A percentile compares a stretch with the other conserved stretches of the same genome.
Conservation (phyloP, 805 yeast species). For the Danielia oregonensis region DNA sequence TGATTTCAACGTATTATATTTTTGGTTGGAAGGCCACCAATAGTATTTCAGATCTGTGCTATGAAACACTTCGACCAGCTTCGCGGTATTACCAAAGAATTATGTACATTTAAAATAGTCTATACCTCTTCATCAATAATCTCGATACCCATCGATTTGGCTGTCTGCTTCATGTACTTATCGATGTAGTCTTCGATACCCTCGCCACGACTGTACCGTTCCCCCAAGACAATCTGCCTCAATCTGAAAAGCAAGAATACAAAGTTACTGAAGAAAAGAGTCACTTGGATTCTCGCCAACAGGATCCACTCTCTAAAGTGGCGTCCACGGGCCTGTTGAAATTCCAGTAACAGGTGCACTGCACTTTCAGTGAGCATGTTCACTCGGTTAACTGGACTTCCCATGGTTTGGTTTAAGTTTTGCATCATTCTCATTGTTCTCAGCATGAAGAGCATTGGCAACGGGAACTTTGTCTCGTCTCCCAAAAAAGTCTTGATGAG, state of each 20-base stretch:
- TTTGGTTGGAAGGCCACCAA: neutral
- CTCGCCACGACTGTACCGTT: constrained; percentile 24
- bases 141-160: constrained; percentile 42
- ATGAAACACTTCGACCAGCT: too few species aligned
- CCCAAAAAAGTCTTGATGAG: constrained; percentile 52
- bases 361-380: constrained; percentile 61
- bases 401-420: constrained; percentile 59
- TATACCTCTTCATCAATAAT: too few species aligned
- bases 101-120: too few species aligned
- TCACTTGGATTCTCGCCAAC: constrained; percentile 18
- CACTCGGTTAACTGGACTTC: constrained; percentile 72
- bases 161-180: constrained; percentile 38
- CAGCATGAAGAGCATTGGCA: constrained; percentile 60
- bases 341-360: constrained; percentile 11
- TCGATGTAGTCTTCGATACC: constrained; percentile 46
- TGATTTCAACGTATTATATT: neutral
- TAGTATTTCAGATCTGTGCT: too few species aligned
- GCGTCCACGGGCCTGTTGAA: neutral
- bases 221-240: constrained; percentile 31
- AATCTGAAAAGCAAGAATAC: constrained; percentile 30
- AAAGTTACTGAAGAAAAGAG: constrained; percentile 27
- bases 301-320: constrained; percentile 2
- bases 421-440: constrained; percentile 75
- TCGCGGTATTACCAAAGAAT: too few species aligned
- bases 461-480: constrained; percentile 65